Evolutionary conservation across 1,284 basidiomycete species (phyloP).

Genomic region (Sanghuangporus baumii): DNA sequence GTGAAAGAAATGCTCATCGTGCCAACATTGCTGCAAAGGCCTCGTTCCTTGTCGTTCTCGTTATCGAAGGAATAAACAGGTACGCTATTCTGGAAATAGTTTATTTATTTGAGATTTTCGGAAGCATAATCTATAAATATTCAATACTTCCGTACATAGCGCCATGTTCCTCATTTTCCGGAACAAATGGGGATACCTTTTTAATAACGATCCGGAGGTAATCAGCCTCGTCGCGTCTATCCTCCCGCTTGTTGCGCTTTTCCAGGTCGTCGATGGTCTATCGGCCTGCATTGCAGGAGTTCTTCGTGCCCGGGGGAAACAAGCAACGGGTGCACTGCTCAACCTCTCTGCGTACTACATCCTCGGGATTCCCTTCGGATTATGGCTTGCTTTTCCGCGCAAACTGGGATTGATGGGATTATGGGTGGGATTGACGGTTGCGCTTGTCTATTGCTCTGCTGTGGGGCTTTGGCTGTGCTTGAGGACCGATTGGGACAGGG

Average conservation of each 20-base stretch:
- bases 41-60: constrained; percentile 48
- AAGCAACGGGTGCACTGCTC: constrained; percentile 59
- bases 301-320: constrained; percentile 57
- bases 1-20: constrained; percentile 61
- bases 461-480: constrained; percentile 55
- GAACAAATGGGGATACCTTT: constrained; percentile 72
- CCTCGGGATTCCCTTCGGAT: constrained; percentile 64
- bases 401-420: constrained; percentile 54
- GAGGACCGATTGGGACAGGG: constrained; percentile 59
- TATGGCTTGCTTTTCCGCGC: constrained; percentile 56
- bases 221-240: constrained; percentile 54
- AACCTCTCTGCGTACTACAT: constrained; percentile 68
- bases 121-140: too few relatives aligned
- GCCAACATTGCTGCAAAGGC: constrained; percentile 62
- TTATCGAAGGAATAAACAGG: constrained; percentile 58
- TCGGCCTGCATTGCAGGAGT: constrained; percentile 70
- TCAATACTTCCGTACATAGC: constrained; percentile 30
- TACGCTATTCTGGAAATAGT: constrained; percentile 26
- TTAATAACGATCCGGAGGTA: constrained; percentile 66
- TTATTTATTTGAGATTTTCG: not conserved
- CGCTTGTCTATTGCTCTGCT: constrained; percentile 55
- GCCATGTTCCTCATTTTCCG: constrained; percentile 69
- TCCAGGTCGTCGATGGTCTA: constrained; percentile 70
- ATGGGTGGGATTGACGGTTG: constrained; percentile 73
- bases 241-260: constrained; percentile 76